A percentile compares a stretch with the other conserved stretches of the same genome.
Conservation (phyloP, 2,329 filamentous ascomycete genomes). For the Hymenoscyphus repandus region DNA sequence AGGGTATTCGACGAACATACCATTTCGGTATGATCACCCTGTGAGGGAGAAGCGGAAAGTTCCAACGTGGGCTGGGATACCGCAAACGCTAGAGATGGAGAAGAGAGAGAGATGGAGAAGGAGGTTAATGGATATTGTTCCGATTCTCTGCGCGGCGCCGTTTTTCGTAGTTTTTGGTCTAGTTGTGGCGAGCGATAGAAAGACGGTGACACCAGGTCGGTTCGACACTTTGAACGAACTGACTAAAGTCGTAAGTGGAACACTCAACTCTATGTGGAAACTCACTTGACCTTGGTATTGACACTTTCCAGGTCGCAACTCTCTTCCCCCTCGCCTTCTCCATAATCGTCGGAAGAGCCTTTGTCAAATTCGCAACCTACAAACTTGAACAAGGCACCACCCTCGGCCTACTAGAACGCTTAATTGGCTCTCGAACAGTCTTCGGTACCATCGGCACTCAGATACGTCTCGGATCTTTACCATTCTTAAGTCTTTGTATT, state of each 20-base stretch:
- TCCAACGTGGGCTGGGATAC: conserved; percentile 5
- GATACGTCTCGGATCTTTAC: conserved; percentile 5
- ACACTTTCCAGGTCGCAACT: conserved; percentile 6
- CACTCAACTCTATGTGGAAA: no score
- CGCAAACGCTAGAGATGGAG: conserved; percentile 4
- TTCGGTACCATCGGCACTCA: conserved; percentile 9
- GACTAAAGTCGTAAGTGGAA: conserved; percentile 7
- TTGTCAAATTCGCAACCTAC: conserved; percentile 10
- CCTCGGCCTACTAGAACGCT: conserved; percentile 9
- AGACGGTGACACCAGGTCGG: background rate
- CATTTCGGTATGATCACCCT: conserved; percentile 6
- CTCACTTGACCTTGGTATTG: no score
- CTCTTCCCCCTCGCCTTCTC: conserved; percentile 12
- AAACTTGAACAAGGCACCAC: conserved; percentile 11
- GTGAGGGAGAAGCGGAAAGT: conserved; percentile 4
- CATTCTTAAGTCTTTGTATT: conserved; percentile 3
- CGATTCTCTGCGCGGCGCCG: background rate
- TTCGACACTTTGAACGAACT: background rate
- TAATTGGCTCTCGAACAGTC: conserved; percentile 10
- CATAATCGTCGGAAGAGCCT: conserved; percentile 8
- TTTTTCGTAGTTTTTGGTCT: conserved; percentile 6
- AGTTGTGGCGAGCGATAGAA: conserved; percentile 1
- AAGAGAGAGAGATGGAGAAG: background rate
- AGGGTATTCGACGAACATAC: background rate
- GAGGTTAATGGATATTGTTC: background rate